Conservation (phyloP, 129 eudicot species). For the sunflower (Helianthus annuus) region DNA sequence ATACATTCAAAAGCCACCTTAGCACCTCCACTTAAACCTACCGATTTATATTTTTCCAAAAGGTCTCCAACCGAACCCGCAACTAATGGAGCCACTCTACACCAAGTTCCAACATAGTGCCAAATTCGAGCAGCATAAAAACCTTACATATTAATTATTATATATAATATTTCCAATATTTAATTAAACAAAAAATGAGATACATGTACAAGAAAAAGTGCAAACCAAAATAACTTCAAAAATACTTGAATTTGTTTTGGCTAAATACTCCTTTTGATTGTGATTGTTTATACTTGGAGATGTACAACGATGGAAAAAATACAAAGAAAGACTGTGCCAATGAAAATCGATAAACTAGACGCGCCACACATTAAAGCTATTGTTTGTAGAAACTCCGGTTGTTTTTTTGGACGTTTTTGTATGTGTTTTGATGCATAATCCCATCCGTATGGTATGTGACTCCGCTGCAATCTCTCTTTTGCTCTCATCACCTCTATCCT, state of each 20-base stretch:
- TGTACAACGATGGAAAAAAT: slow-evolving; percentile 34
- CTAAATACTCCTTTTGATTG: neutral
- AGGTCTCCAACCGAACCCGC: too few species aligned
- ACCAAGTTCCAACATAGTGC: too few species aligned
- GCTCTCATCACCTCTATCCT: slow-evolving; percentile 25
- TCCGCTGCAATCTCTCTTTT: slow-evolving; percentile 25
- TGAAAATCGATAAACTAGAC: slow-evolving; percentile 29
- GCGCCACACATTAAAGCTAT: slow-evolving; percentile 30
- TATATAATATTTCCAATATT: neutral
- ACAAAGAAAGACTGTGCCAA: slow-evolving; percentile 29
- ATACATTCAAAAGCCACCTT: too few species aligned
- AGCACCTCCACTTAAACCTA: too few species aligned
- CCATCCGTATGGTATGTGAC: slow-evolving; percentile 18
- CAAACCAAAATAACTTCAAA: slow-evolving; percentile 8
- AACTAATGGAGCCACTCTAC: too few species aligned
- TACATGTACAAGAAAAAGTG: neutral
- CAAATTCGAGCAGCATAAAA: too few species aligned
- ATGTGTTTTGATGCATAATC: slow-evolving; percentile 1
- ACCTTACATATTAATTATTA: neutral
- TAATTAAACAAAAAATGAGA: neutral
- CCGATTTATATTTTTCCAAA: too few species aligned
- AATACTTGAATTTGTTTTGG: neutral
- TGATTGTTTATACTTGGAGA: slow-evolving; percentile 14
- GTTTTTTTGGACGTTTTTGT: neutral
- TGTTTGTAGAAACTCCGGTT: slow-evolving; percentile 16